Evolutionary conservation across 1,284 basidiomycete species (phyloP).

Genomic region (Boletus subluridellus): DNA sequence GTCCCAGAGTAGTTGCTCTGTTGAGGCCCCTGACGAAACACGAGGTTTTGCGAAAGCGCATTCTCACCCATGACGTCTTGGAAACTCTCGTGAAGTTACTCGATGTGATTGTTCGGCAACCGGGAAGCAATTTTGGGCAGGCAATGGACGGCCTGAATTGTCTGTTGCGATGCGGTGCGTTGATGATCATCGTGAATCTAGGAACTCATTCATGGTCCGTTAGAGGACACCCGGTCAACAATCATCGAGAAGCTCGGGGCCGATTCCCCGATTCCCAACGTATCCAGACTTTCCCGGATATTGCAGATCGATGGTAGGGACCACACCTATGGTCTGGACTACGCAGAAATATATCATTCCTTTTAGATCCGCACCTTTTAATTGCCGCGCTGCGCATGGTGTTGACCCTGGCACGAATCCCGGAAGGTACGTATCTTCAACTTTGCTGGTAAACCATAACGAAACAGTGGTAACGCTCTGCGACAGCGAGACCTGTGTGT

Average conservation of each 20-base stretch:
- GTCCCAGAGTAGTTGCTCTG: slow-evolving; percentile 25
- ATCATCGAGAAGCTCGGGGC: slow-evolving; percentile 12
- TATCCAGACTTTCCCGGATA: slow-evolving; percentile 16
- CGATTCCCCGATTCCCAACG: not conserved
- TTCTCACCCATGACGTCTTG: slow-evolving; percentile 20
- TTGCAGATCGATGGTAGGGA: slow-evolving; percentile 13
- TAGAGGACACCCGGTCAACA: slow-evolving; percentile 11
- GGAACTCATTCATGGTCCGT: not conserved
- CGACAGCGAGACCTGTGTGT: slow-evolving; percentile 10
- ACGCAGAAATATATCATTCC: not conserved
- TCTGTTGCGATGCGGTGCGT: slow-evolving; percentile 24
- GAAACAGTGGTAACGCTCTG: not conserved
- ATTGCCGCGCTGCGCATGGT: slow-evolving; percentile 21
- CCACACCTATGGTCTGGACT: not conserved
- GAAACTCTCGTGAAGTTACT: slow-evolving; percentile 14
- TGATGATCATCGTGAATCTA: not conserved
- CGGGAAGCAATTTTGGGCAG: slow-evolving; percentile 13
- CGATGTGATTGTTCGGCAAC: slow-evolving; percentile 8
- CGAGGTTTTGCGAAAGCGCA: slow-evolving; percentile 4
- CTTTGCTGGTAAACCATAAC: too few relatives aligned
- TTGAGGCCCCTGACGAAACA: slow-evolving; percentile 21
- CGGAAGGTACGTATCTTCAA: slow-evolving; percentile 6
- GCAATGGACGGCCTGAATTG: slow-evolving; percentile 25
- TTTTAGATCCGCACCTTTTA: slow-evolving; percentile 12
- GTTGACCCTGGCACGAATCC: slow-evolving; percentile 15